Evolutionary conservation across 371 early-diverging fungal species (phyloP), one percentile per base, ranked within the genome.

Genomic region (Mortierella sp.): DNA sequence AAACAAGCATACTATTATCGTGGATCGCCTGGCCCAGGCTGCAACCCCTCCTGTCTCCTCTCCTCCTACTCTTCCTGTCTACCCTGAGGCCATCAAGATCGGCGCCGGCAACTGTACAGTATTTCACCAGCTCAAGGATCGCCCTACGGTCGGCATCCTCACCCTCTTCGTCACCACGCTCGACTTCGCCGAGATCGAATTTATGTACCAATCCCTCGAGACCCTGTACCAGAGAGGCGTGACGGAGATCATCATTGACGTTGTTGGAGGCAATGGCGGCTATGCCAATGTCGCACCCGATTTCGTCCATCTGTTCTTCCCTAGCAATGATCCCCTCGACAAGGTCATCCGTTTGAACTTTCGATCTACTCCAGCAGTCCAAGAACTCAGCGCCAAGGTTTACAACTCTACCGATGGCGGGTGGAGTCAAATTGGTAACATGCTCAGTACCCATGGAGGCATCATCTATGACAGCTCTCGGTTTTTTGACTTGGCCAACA

Each of bases 121-220:
- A 60, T 51, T 71, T 32, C 71, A 71, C 60, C 77, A 71, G 32
- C 77, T 77, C 46, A 55, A 46, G 48, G 55, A 54, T 32, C 77
- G 55, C 21, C 77, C 77, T 24, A 58, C 41, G 35, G 32, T 77
- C 4, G 77, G 77, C 35, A 48, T 77, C 12, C 4, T 77, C 12
- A 71, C 71, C 56, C 14, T 77, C 32, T 38, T 43, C 32, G 27
- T 24, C 12, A 54, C 35, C 58, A 6, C 4, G 32, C 44, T 56
- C 12, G 71, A 77, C 24, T 48, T 55, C 44, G 11, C 43, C 27
- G 77, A 71, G 58, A 48, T 75, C 35, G 75, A 75, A 1, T 49
- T 48, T 32, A 65, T 75, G 60, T 38, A 71, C 21, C 71, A 43
- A 38, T 54, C 76, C 14, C 58, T 77, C 11, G 58, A 51, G 16